Evolutionary conservation across 106 monocot genomes (phyloP).

Genomic region (Vanilla planifolia): DNA sequence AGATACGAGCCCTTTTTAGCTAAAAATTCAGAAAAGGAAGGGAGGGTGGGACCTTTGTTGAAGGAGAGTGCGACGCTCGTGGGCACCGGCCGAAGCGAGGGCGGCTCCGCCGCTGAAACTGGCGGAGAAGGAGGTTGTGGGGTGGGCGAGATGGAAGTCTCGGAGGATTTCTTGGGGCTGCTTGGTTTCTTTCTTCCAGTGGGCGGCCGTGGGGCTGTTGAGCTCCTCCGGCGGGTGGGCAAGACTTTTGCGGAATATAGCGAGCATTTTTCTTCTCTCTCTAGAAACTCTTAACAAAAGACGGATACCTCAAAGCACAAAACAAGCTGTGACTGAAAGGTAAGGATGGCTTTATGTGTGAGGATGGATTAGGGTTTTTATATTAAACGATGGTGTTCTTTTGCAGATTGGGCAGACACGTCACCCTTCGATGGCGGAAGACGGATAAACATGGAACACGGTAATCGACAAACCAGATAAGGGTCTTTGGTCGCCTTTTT

Average conservation of each 20-base stretch:
- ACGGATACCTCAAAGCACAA: not conserved
- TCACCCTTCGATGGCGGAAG: not conserved
- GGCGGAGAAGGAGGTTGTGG: constrained; percentile 38
- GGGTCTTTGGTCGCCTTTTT: no score
- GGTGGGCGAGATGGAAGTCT: constrained; percentile 43
- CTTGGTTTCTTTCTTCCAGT: constrained; percentile 18
- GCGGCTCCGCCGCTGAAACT: constrained; percentile 60
- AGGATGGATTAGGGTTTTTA: no score
- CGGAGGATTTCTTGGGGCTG: constrained; percentile 67
- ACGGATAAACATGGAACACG: no score
- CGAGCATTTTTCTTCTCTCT: constrained; percentile 53
- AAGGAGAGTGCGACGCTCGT: constrained; percentile 2
- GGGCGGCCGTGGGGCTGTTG: constrained; percentile 49
- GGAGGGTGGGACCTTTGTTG: constrained; percentile 29
- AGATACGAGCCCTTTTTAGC: no score
- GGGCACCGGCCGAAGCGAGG: constrained; percentile 37
- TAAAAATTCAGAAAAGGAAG: not conserved
- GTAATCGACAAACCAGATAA: no score
- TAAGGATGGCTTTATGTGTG: no score
- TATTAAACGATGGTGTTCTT: no score
- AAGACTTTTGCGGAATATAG: constrained; percentile 61
- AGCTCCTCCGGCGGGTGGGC: constrained; percentile 82
- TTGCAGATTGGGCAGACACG: not conserved
- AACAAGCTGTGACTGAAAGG: not conserved
- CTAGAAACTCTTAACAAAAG: not conserved